Conservation (phyloP, 2,329 filamentous ascomycete genomes). For the Aciculosporium take region DNA sequence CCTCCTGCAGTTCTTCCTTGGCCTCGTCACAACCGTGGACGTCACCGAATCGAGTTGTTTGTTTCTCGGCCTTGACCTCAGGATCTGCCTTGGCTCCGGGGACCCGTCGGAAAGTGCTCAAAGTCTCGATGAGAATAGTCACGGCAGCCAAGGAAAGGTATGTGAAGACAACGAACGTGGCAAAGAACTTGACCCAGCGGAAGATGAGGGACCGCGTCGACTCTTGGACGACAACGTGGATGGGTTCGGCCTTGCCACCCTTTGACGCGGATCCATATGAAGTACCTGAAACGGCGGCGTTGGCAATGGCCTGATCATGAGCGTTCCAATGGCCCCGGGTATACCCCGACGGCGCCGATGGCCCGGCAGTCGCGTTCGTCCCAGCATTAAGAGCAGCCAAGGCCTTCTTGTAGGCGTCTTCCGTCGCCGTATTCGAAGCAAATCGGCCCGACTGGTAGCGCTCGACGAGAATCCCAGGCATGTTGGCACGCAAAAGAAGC, state of each 20-base stretch:
- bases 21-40: conserved; percentile 97
- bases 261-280: conserved; percentile 20
- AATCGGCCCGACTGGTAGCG: conserved; percentile 78
- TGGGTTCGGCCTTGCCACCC: conserved; percentile 67
- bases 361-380: conserved; percentile 13
- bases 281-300: conserved; percentile 13
- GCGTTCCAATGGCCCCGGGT: conserved; percentile 16
- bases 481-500: conserved; percentile 75
- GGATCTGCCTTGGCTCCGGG: conserved; percentile 59
- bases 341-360: conserved; percentile 10
- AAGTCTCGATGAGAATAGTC: conserved; percentile 68
- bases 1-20: conserved; percentile 92
- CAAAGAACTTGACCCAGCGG: conserved; percentile 79
- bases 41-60: conserved; percentile 80
- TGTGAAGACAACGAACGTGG: conserved; percentile 61
- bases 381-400: conserved; percentile 29
- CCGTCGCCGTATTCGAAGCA: conserved; percentile 64
- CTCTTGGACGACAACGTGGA: conserved; percentile 93
- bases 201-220: conserved; percentile 66
- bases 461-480: conserved; percentile 86
- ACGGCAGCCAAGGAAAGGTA: conserved; percentile 71
- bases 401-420: conserved; percentile 66
- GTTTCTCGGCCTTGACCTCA: conserved; percentile 83
- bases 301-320: conserved; percentile 16
- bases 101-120: conserved; percentile 60